Evolutionary conservation across 768 basidiomycete genomes (phyloP).

Genomic region (Russula foetens): DNA sequence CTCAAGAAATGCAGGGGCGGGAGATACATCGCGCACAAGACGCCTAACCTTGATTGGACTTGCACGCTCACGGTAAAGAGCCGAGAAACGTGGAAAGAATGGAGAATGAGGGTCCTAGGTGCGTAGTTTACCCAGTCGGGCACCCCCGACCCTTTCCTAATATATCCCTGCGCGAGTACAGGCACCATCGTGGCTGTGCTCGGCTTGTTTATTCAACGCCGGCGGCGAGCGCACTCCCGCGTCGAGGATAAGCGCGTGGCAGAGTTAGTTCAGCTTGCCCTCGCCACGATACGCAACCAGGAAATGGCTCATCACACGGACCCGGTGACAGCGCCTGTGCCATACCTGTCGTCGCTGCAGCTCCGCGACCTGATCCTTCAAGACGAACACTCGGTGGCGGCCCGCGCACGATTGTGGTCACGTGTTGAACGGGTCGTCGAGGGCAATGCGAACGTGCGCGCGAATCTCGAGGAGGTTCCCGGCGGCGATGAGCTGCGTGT

Average conservation of each 20-base stretch:
- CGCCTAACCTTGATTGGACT: conserved; percentile 54
- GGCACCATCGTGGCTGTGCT: conserved; percentile 20
- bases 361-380: conserved; percentile 81
- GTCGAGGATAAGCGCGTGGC: conserved; percentile 58
- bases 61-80: conserved; percentile 61
- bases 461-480: conserved; percentile 72
- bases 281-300: conserved; percentile 75
- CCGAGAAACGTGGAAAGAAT: conserved; percentile 59
- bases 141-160: not conserved
- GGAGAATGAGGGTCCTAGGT: conserved; percentile 60
- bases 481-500: conserved; percentile 86
- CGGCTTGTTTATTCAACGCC: conserved; percentile 24
- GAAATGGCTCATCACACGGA: conserved; percentile 78
- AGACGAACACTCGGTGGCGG: conserved; percentile 66
- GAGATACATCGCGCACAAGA: conserved; percentile 70
- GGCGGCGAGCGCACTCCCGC: conserved; percentile 42
- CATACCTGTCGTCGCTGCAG: conserved; percentile 79
- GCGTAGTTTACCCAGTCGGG: conserved; percentile 21
- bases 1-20: conserved; percentile 40
- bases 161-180: conserved; percentile 12
- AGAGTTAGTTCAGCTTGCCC: conserved; percentile 68
- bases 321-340: conserved; percentile 62
- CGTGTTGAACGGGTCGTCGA: conserved; percentile 81
- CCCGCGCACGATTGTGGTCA: conserved; percentile 66
- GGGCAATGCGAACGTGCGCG: conserved; percentile 83